Evolutionary conservation across 1,284 basidiomycete genomes (phyloP), one percentile per base, ranked within the genome.

Genomic region (Ustilago vetiveriae): DNA sequence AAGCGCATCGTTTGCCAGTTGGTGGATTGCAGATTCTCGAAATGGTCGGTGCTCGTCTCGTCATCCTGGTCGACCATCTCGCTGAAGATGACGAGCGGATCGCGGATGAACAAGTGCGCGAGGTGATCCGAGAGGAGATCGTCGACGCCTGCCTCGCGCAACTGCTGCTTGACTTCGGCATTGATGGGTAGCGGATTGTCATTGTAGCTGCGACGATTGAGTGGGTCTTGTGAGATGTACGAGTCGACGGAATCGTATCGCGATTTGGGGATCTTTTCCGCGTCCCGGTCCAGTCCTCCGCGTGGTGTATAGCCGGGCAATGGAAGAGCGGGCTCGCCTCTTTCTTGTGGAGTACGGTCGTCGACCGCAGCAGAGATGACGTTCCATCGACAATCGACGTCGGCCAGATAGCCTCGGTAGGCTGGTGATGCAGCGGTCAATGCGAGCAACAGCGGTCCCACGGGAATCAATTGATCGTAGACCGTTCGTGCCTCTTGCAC

Each of bases 1-100:
- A 99, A 98, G 27, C 96, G 89, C 53, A 99, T 86, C 0, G 96
- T 98, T 84, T 98, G 96, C 96, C 96, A 99, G 82, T 98, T 98
- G 9, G 96, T 98, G 6, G 94, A 96, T 87, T 98, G 96, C 30
- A 98, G 90, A 80, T 98, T 98, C 90, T 99, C 96, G 76, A 98
- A 98, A 82, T 99, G 96, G 80, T 98, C 96, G 72, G 88, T 93
- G 60, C 91, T 94, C 23, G 85, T 85, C 36, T 85, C 84, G 81
- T 98, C 93, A 82, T 98, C 92, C 83, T 95, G 93, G 74, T 96
- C 87, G 55, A 98, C 88, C 11, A 90, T 92, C 84, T 98, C 96
- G 36, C 90, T 91, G 81, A 98, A 98, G 52, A 98, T 87, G 30
- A 98, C 95, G 40, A 98, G 85, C 29, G 96, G 96, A 81, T 98